Evolutionary conservation across 1,284 basidiomycete species (phyloP).

Genomic region (Moesziomyces aphidis): DNA sequence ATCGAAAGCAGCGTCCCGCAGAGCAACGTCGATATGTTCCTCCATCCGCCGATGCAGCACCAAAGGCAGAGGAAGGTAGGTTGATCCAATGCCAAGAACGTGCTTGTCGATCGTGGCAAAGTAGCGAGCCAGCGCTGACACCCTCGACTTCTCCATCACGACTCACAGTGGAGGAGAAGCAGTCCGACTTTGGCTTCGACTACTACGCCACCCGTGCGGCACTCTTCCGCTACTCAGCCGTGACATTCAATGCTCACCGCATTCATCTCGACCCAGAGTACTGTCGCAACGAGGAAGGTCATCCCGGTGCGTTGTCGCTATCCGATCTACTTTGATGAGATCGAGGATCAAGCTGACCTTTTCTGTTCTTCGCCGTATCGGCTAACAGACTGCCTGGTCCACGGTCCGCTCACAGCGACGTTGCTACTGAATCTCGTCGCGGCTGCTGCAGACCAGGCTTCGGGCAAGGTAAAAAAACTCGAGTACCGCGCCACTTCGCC

Average conservation of each 20-base stretch:
- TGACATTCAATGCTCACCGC: conserved; percentile 63
- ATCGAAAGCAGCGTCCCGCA: conserved; percentile 28
- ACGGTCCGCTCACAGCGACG: conserved; percentile 55
- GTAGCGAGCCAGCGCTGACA: neutral
- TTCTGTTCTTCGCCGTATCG: neutral
- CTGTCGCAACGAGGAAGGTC: conserved; percentile 57
- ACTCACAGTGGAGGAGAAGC: conserved; percentile 28
- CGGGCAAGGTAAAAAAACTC: conserved; percentile 21
- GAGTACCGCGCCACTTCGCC: conserved; percentile 53
- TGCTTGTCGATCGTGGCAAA: neutral
- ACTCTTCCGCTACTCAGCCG: conserved; percentile 64
- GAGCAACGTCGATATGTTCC: conserved; percentile 22
- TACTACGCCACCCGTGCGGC: conserved; percentile 43
- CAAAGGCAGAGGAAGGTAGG: conserved; percentile 22
- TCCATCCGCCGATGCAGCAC: conserved; percentile 5
- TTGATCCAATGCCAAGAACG: neutral
- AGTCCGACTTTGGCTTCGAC: conserved; percentile 44
- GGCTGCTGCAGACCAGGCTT: conserved; percentile 1
- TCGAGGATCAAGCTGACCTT: neutral
- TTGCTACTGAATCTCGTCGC: conserved; percentile 41
- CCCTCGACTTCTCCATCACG: neutral
- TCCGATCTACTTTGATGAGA: too few relatives aligned
- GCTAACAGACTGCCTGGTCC: conserved; percentile 45
- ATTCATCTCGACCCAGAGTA: conserved; percentile 62
- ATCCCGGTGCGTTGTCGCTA: conserved; percentile 25